These are phyloP conservation scores for Colletotrichum navitas DNA, from an alignment of 2,329 filamentous ascomycete genomes.

Conservation along the genomic window DNA sequence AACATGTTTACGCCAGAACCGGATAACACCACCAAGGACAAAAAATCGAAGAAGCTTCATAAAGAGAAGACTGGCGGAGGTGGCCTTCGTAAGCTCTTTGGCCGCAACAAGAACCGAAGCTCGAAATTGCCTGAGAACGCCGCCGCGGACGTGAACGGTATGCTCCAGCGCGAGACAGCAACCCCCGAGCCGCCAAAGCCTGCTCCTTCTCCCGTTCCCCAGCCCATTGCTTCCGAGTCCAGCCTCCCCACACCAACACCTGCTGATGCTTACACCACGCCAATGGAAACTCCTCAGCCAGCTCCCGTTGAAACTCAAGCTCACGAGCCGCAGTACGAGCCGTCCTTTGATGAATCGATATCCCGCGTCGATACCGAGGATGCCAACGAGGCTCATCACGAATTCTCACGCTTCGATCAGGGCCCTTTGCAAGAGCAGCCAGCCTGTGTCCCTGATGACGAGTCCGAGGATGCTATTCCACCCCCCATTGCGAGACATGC, in stretches of 20 bases:
- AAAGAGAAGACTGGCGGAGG: conserved; percentile 61
- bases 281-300: conserved; percentile 40
- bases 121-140: conserved; percentile 70
- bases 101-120: conserved; percentile 70
- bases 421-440: conserved; percentile 90
- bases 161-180: conserved; percentile 58
- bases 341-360: conserved; percentile 60
- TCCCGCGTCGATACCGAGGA: conserved; percentile 73
- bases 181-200: conserved; percentile 44
- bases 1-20: conserved; percentile 57
- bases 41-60: conserved; percentile 66
- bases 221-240: conserved; percentile 42
- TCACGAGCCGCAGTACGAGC: conserved; percentile 57
- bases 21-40: conserved; percentile 59
- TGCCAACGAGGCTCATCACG: conserved; percentile 68
- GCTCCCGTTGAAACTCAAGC: conserved; percentile 37
- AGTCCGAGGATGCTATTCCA: conserved; percentile 62
- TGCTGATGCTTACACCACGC: conserved; percentile 38
- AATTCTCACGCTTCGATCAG: conserved; percentile 83
- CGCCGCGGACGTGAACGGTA: conserved; percentile 62
- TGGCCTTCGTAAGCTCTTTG: conserved; percentile 75
- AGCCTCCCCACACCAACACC: conserved; percentile 41
- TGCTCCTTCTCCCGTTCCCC: conserved; percentile 43
- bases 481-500: conserved; percentile 64
- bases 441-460: conserved; percentile 78